Evolutionary conservation across 1,284 basidiomycete genomes (phyloP), one percentile per base, ranked within the genome.

Genomic region (Ganoderma sinense): DNA sequence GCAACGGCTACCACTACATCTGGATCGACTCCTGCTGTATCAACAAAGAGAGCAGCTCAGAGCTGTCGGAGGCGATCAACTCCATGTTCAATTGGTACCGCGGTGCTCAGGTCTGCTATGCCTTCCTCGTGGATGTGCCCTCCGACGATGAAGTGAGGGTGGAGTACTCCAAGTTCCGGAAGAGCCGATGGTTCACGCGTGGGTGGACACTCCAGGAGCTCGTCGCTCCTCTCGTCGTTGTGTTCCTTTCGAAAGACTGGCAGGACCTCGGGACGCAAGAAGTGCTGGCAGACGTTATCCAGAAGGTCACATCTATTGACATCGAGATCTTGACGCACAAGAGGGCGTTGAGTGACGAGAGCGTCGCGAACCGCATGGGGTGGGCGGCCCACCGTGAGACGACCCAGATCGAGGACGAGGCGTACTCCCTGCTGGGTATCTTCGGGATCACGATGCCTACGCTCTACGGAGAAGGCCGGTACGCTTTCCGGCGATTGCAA

Each of bases 21-120:
- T 66, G 65, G 65, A 59, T 48, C 33, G 65, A 66, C 65, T 53
- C 60, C 45, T 59, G 56, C 65, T 66, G 65, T 45, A 66, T n/a
- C n/a, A n/a, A n/a, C n/a, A n/a, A n/a, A n/a, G n/a, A n/a, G n/a
- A n/a, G n/a, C n/a, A n/a, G n/a, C 31, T 43, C 65, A 7, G 65
- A 51, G 29, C 29, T 66, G 29, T 31, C 40, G 26, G 65, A 66
- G 45, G 65, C 65, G 11, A 59, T 66, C 65, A 66, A 66, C 58
- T 59, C 65, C 29, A 66, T 66, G 65, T 66, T 33, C 45, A 36
- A n/a, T 20, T 67, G 45, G 40, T 67, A 67, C 65, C 8, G 41
- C 23, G 14, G 23, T 18, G 59, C 65, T 13, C 23, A 26, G 29
- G 59, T 67, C 45, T 67, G 65, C 36, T 67, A 67, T 23, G 65